Evolutionary conservation across 75 land plant genomes (phyloP).

Genomic region (Pinus albicaulis): DNA sequence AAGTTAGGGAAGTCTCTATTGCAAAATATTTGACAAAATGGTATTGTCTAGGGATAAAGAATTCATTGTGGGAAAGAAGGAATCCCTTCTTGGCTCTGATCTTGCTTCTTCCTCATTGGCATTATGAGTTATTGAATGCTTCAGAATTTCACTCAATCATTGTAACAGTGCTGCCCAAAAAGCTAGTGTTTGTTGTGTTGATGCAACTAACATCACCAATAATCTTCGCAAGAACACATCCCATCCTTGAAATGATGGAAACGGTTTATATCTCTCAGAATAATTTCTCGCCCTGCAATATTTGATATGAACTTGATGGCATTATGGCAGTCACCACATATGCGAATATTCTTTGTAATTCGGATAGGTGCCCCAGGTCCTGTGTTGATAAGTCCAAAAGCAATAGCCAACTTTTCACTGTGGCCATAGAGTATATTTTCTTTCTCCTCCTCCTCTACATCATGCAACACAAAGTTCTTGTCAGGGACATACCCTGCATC

Average conservation of each 20-base stretch:
- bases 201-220: constrained; percentile 4
- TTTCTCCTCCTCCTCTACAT: constrained; percentile 11
- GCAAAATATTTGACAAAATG: too few species aligned
- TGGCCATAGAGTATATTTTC: constrained; percentile 10
- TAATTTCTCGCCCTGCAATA: constrained; percentile 10
- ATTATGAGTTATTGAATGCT: too few species aligned
- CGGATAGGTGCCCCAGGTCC: constrained; percentile 12
- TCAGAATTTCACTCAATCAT: too few species aligned
- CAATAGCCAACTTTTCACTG: constrained; percentile 16
- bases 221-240: constrained; percentile 15
- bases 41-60: too few species aligned
- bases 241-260: constrained; percentile 24
- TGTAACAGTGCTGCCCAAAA: too few species aligned
- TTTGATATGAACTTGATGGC: constrained; percentile 20
- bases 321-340: constrained; percentile 17
- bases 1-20: too few species aligned
- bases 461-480: constrained; percentile 10
- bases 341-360: constrained; percentile 17
- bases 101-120: too few species aligned
- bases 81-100: too few species aligned
- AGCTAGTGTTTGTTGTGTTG: too few species aligned
- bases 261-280: constrained; percentile 13
- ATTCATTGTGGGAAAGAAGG: too few species aligned
- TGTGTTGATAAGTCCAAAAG: too few species aligned
- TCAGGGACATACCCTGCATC: constrained; percentile 10